Conservation (phyloP, 129 eudicot species). For the Chrysanthemum seticuspe region DNA sequence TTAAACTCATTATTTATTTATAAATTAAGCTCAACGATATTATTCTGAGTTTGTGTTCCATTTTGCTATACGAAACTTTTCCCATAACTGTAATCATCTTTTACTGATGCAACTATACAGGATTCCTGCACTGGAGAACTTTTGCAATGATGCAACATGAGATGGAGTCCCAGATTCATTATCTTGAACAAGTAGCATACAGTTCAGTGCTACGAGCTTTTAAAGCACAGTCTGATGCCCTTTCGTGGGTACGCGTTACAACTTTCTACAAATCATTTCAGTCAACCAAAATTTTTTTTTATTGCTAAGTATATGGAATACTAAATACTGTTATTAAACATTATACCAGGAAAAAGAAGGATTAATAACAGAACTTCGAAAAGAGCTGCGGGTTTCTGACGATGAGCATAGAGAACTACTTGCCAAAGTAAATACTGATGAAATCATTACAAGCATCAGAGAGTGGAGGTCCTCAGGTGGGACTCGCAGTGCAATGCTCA, state of each 20-base stretch:
- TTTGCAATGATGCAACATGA: constrained; percentile 65
- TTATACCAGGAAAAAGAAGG: constrained; percentile 89
- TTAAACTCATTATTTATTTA: too few species aligned
- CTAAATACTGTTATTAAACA: constrained; percentile 5
- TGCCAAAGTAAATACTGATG: constrained; percentile 80
- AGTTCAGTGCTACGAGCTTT: constrained; percentile 89
- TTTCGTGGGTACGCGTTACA: constrained; percentile 70
- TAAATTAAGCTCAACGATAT: not conserved
- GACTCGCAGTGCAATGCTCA: constrained; percentile 45
- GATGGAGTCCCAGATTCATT: constrained; percentile 87
- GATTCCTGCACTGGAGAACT: constrained; percentile 31
- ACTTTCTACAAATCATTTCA: constrained; percentile 6
- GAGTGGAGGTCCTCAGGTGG: constrained; percentile 94
- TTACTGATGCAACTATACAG: constrained; percentile 37
- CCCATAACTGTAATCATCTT: constrained; percentile 40
- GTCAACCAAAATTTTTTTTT: not conserved
- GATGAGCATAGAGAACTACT: constrained; percentile 98
- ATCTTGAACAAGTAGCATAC: constrained; percentile 92
- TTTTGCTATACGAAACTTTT: constrained; percentile 13
- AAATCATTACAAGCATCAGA: constrained; percentile 75
- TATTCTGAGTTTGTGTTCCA: not conserved
- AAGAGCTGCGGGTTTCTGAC: constrained; percentile 96
- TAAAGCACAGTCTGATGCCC: constrained; percentile 97
- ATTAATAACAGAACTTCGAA: constrained; percentile 91
- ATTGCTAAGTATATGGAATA: constrained; percentile 25